Base-by-base conservation (phyloP, 345 rosid species). In the Theobroma cacao region DNA sequence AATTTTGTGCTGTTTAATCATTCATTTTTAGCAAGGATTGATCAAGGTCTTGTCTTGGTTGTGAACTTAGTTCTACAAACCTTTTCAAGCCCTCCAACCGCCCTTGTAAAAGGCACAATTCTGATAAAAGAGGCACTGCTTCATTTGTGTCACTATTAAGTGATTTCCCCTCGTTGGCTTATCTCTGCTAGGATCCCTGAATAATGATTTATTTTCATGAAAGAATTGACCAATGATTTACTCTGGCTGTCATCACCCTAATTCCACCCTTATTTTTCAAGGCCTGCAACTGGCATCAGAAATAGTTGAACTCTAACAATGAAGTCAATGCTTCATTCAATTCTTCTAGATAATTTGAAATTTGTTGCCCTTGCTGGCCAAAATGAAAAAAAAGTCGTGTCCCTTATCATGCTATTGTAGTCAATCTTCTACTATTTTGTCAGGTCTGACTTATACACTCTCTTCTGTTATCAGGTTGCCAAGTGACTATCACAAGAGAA, bases 401-500 rank as follows among this genome's bases (percentile, higher is more conserved):
- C 33, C 34, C 34, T 70, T 18, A 28, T 48, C 58, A 45, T 50
- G 75, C 53, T 41, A 14, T 40, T 28, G 26, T 34, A 24, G 8
- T n/a, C 31, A 40, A 12, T 10, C 28, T 66, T 40, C 2, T 11
- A 34, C 28, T 11, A 31, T 71, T 30, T 33, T 31, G 28, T 20
- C 43, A 71, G 26, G 14, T 71, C 75, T 31, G 18, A 50, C 9
- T 1, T 20, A 12, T 2, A 12, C 14, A 7, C 20, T 13, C 59
- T 62, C 59, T 47, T 74, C n/a, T 73, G 41, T 34, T 63, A 4
- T 75, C 71, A 93, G 98, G 91, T 85, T 90, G 80, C 93, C 93
- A 17, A 89, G 77, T 38, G 91, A 91, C 7, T 83, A 82, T 78
- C 85, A 80, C 74, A 90, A 88, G 89, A 84, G 85, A 79, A 88